These are phyloP conservation scores for Kentomonas sorsogonicus DNA, from an alignment of 208 protist species.

Conservation along the genomic window DNA sequence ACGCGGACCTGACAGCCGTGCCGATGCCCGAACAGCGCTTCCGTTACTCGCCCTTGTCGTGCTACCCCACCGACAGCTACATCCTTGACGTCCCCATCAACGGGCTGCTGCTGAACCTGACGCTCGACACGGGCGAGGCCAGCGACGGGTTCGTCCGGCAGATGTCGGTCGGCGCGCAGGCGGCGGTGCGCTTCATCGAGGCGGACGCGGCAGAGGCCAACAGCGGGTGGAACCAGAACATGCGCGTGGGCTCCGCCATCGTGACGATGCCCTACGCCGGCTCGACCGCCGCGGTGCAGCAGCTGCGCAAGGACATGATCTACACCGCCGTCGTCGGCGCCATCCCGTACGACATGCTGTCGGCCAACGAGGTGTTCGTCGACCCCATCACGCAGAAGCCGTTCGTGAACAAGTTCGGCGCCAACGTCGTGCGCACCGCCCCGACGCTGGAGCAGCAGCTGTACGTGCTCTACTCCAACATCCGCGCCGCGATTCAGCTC, in stretches of 20 bases:
- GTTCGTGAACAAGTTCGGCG: neutral
- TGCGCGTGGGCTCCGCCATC: no score
- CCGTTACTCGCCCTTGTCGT: slow-evolving; percentile 4
- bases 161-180: no score
- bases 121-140: neutral
- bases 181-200: slow-evolving; percentile 1
- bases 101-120: neutral
- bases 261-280: neutral
- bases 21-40: neutral
- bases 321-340: no score
- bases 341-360: no score
- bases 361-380: slow-evolving; percentile 12
- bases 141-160: slow-evolving; percentile 5
- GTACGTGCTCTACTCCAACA: slow-evolving; percentile 30
- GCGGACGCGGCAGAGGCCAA: no score
- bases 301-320: neutral
- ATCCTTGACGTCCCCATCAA: neutral
- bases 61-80: slow-evolving; percentile 7
- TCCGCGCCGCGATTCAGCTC: neutral
- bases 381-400: slow-evolving; percentile 20
- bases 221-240: no score
- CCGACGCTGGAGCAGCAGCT: slow-evolving; percentile 56
- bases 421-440: slow-evolving; percentile 20
- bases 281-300: neutral
- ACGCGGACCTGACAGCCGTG: neutral